Evolutionary conservation across 78 protist species (phyloP).

Genomic region (Dictyostelium capitatum): DNA sequence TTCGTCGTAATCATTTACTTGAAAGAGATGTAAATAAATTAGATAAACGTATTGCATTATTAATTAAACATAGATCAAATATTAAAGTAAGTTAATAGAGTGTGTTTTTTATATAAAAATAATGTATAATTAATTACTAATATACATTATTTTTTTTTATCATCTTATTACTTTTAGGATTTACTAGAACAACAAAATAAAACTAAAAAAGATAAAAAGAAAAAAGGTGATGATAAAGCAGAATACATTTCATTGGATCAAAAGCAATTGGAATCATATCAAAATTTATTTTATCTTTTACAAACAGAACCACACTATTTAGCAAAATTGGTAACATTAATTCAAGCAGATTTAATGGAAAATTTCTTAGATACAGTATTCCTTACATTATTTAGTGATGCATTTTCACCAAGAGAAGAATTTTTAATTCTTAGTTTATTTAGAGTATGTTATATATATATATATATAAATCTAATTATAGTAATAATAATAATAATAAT

Average conservation of each 20-base stretch:
- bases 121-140: not conserved
- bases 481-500: constrained; percentile 59
- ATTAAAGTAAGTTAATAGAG: constrained; percentile 63
- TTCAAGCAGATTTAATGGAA: constrained; percentile 85
- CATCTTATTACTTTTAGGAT: not conserved
- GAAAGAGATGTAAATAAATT: constrained; percentile 84
- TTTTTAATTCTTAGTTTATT: constrained; percentile 87
- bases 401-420: constrained; percentile 92
- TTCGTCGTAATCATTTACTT: constrained; percentile 74
- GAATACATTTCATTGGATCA: constrained; percentile 50
- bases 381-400: constrained; percentile 91
- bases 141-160: not conserved
- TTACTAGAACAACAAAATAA: constrained; percentile 18
- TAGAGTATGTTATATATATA: constrained; percentile 14
- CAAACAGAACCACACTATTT: constrained; percentile 91
- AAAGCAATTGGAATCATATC: constrained; percentile 81
- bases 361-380: constrained; percentile 88
- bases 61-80: constrained; percentile 86
- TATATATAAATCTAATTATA: too few relatives aligned
- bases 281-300: constrained; percentile 85
- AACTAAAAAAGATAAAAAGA: constrained; percentile 35
- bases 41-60: constrained; percentile 86
- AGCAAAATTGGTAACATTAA: constrained; percentile 73
- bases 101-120: too few relatives aligned
- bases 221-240: constrained; percentile 17